These are phyloP conservation scores for Anacardium occidentale DNA, from an alignment of 345 rosid genomes.

Conservation along the genomic window DNA sequence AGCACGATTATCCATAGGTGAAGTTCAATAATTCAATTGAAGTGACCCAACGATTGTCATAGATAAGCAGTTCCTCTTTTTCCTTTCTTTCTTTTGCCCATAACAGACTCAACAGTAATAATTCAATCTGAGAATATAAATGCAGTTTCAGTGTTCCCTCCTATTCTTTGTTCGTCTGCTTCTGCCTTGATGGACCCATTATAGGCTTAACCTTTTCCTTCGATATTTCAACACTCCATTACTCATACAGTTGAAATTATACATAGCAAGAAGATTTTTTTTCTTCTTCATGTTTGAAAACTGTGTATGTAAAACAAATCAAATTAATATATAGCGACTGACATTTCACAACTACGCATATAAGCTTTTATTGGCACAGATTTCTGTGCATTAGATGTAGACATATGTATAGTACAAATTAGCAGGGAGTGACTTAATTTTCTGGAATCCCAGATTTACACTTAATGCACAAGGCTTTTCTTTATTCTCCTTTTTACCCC, in stretches of 20 bases:
- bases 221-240: background rate
- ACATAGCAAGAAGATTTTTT: background rate
- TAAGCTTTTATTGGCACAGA: constrained; percentile 22
- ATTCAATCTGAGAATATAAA: background rate
- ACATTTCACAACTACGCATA: constrained; percentile 5
- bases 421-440: constrained; percentile 10
- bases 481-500: constrained; percentile 19
- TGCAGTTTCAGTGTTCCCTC: background rate
- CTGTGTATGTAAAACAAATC: background rate
- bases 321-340: background rate
- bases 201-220: background rate
- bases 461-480: background rate
- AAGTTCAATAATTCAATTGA: background rate
- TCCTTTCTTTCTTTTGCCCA: background rate
- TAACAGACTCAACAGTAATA: background rate
- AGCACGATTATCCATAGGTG: too few relatives aligned
- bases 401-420: constrained; percentile 12
- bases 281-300: background rate
- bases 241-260: background rate
- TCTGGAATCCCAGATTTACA: background rate
- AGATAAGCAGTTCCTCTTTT: background rate
- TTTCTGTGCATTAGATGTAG: constrained; percentile 19
- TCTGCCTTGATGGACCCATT: background rate
- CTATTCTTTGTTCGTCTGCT: background rate
- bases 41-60: too few relatives aligned